Conservation (phyloP, 768 basidiomycete species). For the Leucocoprinus leucothites region DNA sequence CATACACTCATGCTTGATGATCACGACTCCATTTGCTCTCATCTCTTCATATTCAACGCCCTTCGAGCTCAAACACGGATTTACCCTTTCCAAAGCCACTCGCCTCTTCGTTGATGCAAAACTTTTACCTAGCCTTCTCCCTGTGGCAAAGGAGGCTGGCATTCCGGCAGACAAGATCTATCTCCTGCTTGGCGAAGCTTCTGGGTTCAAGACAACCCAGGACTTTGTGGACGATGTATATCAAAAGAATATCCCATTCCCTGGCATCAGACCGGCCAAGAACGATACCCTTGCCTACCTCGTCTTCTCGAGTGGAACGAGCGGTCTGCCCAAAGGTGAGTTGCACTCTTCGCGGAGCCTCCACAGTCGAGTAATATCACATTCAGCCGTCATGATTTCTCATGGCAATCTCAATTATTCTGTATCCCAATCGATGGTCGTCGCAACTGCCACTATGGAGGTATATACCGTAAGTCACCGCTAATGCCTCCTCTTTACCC, state of each 20-base stretch:
- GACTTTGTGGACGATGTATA: slow-evolving; percentile 41
- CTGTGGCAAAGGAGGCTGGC: slow-evolving; percentile 31
- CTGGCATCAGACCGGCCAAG: slow-evolving; percentile 41
- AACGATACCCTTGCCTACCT: slow-evolving; percentile 64
- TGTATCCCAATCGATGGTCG: slow-evolving; percentile 33
- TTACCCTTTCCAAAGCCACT: slow-evolving; percentile 29
- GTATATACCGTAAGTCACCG: slow-evolving; percentile 35
- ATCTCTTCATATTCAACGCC: slow-evolving; percentile 35
- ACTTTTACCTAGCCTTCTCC: slow-evolving; percentile 25
- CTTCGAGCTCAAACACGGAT: slow-evolving; percentile 34
- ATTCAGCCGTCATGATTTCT: slow-evolving; percentile 69
- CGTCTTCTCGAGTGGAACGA: slow-evolving; percentile 77
- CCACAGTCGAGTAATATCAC: not conserved
- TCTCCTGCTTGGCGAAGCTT: slow-evolving; percentile 39
- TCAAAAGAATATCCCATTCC: slow-evolving; percentile 32
- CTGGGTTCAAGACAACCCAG: slow-evolving; percentile 40
- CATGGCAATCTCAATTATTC: slow-evolving; percentile 59
- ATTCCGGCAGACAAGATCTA: slow-evolving; percentile 43
- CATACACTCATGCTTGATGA: slow-evolving; percentile 27
- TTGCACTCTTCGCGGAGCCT: not conserved
- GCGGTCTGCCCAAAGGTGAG: slow-evolving; percentile 69
- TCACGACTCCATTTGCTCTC: slow-evolving; percentile 30
- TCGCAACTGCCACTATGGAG: slow-evolving; percentile 26
- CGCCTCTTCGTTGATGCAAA: slow-evolving; percentile 32
- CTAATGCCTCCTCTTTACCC: not conserved